Base-by-base conservation (phyloP, 495 filamentous ascomycete species). In the Articulospora tetracladia region DNA sequence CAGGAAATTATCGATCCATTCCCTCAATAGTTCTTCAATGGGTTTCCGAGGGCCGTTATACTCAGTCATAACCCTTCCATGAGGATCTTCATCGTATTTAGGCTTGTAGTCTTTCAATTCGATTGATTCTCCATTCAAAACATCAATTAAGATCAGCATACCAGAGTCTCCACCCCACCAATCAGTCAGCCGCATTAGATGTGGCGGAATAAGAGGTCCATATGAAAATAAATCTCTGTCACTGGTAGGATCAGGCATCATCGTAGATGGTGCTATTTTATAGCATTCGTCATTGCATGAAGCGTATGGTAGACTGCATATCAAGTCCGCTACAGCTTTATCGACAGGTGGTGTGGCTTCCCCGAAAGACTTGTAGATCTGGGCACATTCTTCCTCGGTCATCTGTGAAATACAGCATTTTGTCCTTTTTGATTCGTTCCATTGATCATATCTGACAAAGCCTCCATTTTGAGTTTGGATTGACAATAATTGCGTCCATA, bases 1-100 rank as follows among this genome's bases (percentile, higher is more conserved):
- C 27, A 58, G n/a, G 22, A 27, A 58, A 12, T 32, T 12, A 58
- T 58, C 55, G 30, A 58, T 58, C 55, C 55, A 58, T 11, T 58
- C 55, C 41, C 36, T 24, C 39, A 58, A 47, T 6, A 58, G 24
- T 26, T 47, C 36, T 25, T 58, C 55, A 47, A 58, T 58, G n/a
- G 55, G 41, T 15, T 47, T 49, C 11, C 41, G 28, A 8, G 25
- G 10, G 17, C 39, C 39, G 17, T 48, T 24, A 11, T 19, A 48
- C 22, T 47, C n/a, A 7, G 39, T 19, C 19, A 20, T 12, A 10
- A 10, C 1, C 10, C n/a, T n/a, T n/a, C 10, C 10, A 28, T 48
- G 25, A 1, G 1, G 12, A 48, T 58, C 8, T 13, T 13, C 24
- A 15, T 12, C 10, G 2, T 26, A 4, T n/a, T n/a, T n/a, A n/a